A percentile compares a stretch with the other conserved stretches of the same genome.
phyloP scores from a whole-genome alignment of 108 stramenopile species.

The Pseudonitzschia multiseries region DNA sequence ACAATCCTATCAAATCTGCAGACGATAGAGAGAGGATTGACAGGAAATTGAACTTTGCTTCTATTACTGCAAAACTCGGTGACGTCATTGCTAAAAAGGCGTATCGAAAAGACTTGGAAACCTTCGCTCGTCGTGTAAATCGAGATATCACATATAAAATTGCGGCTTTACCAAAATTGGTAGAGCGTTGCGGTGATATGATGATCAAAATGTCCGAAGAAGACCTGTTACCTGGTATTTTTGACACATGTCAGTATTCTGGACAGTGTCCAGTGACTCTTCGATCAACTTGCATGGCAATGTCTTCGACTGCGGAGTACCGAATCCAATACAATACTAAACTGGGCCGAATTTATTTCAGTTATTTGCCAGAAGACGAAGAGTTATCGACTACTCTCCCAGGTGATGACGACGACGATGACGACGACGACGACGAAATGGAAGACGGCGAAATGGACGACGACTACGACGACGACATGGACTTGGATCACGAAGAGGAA shows the following conservation, averaged over 20 bases:
- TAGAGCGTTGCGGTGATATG: slow-evolving; percentile 61
- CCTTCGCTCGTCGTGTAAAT: slow-evolving; percentile 48
- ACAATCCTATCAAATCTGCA: slow-evolving; percentile 36
- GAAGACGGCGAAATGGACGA: slow-evolving; percentile 27
- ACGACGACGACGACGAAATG: slow-evolving; percentile 34
- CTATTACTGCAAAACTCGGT: slow-evolving; percentile 40
- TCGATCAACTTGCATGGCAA: slow-evolving; percentile 49
- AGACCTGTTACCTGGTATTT: slow-evolving; percentile 49
- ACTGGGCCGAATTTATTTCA: slow-evolving; percentile 61
- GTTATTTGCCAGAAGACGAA: slow-evolving; percentile 59
- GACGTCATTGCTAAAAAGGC: slow-evolving; percentile 40
- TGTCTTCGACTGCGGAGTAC: slow-evolving; percentile 60
- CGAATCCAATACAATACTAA: slow-evolving; percentile 66
- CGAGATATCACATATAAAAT: slow-evolving; percentile 48
- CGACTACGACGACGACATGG: slow-evolving; percentile 22
- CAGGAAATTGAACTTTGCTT: slow-evolving; percentile 32
- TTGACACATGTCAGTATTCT: slow-evolving; percentile 61
- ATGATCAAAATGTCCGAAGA: slow-evolving; percentile 56
- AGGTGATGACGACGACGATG: slow-evolving; percentile 38
- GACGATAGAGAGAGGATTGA: slow-evolving; percentile 13
- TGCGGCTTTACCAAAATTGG: slow-evolving; percentile 64
- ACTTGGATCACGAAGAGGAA: slow-evolving; percentile 42
- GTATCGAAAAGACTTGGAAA: slow-evolving; percentile 57
- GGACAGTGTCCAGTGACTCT: slow-evolving; percentile 57
- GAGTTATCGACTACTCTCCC: slow-evolving; percentile 39